A percentile compares a stretch with the other conserved stretches of the same genome.
Conservation (phyloP, 345 rosid genomes). For the Camelina sativa region DNA sequence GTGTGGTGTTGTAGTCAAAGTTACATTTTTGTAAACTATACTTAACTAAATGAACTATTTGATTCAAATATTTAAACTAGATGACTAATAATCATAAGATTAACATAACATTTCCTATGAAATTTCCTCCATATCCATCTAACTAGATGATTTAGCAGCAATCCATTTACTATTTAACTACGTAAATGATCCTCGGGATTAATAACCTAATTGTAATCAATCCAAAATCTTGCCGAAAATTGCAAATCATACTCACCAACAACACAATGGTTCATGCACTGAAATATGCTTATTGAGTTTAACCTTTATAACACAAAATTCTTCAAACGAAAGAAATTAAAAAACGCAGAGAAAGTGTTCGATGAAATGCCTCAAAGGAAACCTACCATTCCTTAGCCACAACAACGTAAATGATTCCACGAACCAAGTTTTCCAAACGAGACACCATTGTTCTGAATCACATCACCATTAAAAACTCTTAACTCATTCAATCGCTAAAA, state of each 20-base stretch:
- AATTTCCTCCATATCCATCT: not conserved
- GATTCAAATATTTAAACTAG: no score
- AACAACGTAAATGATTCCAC: not conserved
- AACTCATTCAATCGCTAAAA: constrained; percentile 21
- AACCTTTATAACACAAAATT: not conserved
- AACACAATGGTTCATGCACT: no score
- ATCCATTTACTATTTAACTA: not conserved
- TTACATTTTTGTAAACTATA: no score
- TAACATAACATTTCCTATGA: no score
- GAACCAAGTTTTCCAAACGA: not conserved
- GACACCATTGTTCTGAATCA: constrained; percentile 28
- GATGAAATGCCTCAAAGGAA: constrained; percentile 33
- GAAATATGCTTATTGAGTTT: not conserved
- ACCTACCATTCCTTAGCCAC: not conserved
- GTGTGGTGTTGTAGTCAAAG: no score
- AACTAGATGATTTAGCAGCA: not conserved
- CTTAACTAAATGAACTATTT: no score
- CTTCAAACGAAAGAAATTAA: not conserved
- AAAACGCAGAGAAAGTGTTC: constrained; percentile 33
- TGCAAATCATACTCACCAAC: no score
- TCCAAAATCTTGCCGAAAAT: no score
- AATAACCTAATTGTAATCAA: no score
- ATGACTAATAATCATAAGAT: no score
- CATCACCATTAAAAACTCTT: not conserved
- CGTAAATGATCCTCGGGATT: no score